These are phyloP conservation scores for Coprinopsis strossmayeri DNA, from an alignment of 768 basidiomycete species.

Conservation along the genomic window DNA sequence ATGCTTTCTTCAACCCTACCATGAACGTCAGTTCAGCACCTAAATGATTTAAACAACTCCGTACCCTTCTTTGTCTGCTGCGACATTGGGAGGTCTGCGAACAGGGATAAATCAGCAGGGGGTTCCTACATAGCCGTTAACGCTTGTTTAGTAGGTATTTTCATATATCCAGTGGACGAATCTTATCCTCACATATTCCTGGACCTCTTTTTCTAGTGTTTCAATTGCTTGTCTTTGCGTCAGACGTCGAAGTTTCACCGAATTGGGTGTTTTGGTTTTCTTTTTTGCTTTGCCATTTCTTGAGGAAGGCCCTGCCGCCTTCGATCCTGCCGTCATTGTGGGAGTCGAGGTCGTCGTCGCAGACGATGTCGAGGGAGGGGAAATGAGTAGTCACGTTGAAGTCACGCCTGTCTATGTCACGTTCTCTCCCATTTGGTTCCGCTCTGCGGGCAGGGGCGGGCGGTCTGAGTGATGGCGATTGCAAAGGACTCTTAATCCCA, in stretches of 20 bases:
- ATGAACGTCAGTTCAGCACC: neutral
- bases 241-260: constrained; percentile 33
- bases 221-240: constrained; percentile 46
- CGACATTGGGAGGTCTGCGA: constrained; percentile 75
- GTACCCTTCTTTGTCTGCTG: constrained; percentile 67
- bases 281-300: constrained; percentile 18
- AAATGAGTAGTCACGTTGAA: too few species aligned
- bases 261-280: constrained; percentile 14
- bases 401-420: too few species aligned
- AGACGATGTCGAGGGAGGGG: neutral
- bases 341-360: neutral
- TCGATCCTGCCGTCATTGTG: constrained; percentile 6
- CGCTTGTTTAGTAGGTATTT: constrained; percentile 10
- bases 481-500: too few species aligned
- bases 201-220: constrained; percentile 38
- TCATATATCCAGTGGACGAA: neutral
- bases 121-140: constrained; percentile 40
- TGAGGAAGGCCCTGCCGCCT: constrained; percentile 16
- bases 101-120: constrained; percentile 45
- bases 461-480: too few species aligned
- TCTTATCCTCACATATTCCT: constrained; percentile 38
- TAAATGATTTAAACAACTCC: neutral
- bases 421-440: too few species aligned
- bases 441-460: too few species aligned
- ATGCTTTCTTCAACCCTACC: constrained; percentile 79